Conservation (phyloP, 352 stramenopile species). For the Phytophthora sp. region DNA sequence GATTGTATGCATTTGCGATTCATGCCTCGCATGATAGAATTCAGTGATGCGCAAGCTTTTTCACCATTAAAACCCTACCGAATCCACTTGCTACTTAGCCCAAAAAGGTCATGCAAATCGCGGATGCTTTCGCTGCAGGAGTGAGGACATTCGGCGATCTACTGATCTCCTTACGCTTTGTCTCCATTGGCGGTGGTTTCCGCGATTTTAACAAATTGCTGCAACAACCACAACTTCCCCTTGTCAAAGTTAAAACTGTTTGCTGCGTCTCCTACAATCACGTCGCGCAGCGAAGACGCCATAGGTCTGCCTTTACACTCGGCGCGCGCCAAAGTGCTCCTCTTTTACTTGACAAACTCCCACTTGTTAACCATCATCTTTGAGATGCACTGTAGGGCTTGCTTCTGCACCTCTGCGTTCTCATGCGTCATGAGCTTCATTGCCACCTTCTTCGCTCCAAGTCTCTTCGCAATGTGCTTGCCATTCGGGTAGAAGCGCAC, state of each 20-base stretch:
- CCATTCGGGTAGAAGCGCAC: constrained; percentile 98
- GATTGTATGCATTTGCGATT: no score
- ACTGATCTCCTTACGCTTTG: no score
- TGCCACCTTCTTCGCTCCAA: constrained; percentile 96
- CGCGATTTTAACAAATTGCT: constrained; percentile 18
- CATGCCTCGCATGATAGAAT: no score
- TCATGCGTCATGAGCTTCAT: constrained; percentile 98
- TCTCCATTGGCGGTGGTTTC: no score
- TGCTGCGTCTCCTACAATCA: constrained; percentile 4
- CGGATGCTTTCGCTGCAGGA: no score
- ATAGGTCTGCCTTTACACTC: background rate
- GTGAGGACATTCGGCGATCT: no score
- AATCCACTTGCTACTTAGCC: no score
- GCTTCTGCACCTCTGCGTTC: constrained; percentile 96
- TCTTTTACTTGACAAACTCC: constrained; percentile 92
- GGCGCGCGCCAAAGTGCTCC: background rate
- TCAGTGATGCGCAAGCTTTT: no score
- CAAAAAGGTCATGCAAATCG: no score
- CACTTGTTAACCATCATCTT: constrained; percentile 99
- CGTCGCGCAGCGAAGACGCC: background rate
- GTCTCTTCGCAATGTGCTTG: constrained; percentile 94
- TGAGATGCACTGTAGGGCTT: constrained; percentile 97
- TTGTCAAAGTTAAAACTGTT: constrained; percentile 26
- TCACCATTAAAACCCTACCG: no score
- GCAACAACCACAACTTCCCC: constrained; percentile 6